Base-by-base conservation (phyloP, 164 flowering plant species). In the Euptelea pleiosperma region DNA sequence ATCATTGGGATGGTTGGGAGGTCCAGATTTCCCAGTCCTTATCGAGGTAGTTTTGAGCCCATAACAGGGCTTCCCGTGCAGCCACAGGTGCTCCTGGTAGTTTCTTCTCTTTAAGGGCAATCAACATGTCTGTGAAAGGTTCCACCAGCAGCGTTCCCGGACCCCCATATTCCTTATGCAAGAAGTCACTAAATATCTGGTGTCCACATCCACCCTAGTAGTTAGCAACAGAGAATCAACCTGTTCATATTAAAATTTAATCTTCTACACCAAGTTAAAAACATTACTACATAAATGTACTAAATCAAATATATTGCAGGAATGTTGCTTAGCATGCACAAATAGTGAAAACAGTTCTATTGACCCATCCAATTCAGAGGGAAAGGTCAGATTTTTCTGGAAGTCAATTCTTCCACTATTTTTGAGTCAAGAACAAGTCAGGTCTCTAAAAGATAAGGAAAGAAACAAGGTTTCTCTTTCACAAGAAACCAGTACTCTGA, bases 131-230 rank as follows among this genome's bases (percentile, higher is more conserved):
- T 5, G 93, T 84, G 70, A 88, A 91, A 48, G 93, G 93, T 68
- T 88, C 93, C 62, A 88, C 85, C 75, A 86, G 43, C 43, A 88
- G 71, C 25, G 96, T 85, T 37, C 96, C 89, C 0, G 91, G 96
- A 16, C 96, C 89, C 54, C 93, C 95, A 70, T 82, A 86, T 33
- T 55, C 58, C 30, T 74, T 63, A 51, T 60, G 75, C 75, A 91
- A 60, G 75, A 79, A 86, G 18, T 81, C 74, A n/a, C 57, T 71
- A 10, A 86, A 77, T 56, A 91, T 76, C 97, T 91, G 75, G 12
- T 52, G 37, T 36, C 29, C 22, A 28, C 18, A 24, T 48, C 18
- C 15, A n/a, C 10, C 21, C 26, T 34, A 33, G 31, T 24, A 46
- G 31, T 37, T 37, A 48, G 36, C 36, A 28, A 33, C 31, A 4